Conservation (phyloP, 108 stramenopile genomes). For the Skeletonema potamos region DNA sequence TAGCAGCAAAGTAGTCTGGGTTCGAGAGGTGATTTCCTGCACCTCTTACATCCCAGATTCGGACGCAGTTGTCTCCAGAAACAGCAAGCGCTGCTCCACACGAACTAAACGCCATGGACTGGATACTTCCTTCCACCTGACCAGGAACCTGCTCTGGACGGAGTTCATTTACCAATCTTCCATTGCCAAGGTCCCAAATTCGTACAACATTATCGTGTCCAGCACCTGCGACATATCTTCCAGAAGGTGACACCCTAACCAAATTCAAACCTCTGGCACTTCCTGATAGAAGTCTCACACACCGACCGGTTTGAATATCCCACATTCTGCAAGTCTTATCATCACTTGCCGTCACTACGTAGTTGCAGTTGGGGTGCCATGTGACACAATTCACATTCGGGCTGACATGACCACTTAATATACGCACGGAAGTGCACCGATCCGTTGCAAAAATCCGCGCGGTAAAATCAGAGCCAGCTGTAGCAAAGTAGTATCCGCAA, state of each 20-base stretch:
- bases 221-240: constrained; percentile 71
- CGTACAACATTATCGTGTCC: constrained; percentile 71
- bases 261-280: constrained; percentile 68
- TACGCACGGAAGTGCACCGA: constrained; percentile 79
- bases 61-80: constrained; percentile 75
- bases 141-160: constrained; percentile 27
- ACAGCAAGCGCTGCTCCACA: constrained; percentile 83
- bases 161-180: constrained; percentile 77
- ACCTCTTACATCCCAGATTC: constrained; percentile 83
- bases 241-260: constrained; percentile 73
- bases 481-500: constrained; percentile 95
- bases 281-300: constrained; percentile 88
- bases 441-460: constrained; percentile 95
- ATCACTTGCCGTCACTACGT: constrained; percentile 87
- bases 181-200: constrained; percentile 85
- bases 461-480: constrained; percentile 89
- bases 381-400: constrained; percentile 86
- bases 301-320: constrained; percentile 93
- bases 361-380: constrained; percentile 97
- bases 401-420: constrained; percentile 91
- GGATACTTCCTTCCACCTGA: constrained; percentile 44
- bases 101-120: constrained; percentile 71
- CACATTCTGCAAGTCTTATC: constrained; percentile 94
- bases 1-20: constrained; percentile 48
- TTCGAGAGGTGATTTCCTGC: constrained; percentile 41